Evolutionary conservation across 257 asterid species (phyloP), one percentile per base, ranked within the genome.

Genomic region (Salvia miltiorrhiza): DNA sequence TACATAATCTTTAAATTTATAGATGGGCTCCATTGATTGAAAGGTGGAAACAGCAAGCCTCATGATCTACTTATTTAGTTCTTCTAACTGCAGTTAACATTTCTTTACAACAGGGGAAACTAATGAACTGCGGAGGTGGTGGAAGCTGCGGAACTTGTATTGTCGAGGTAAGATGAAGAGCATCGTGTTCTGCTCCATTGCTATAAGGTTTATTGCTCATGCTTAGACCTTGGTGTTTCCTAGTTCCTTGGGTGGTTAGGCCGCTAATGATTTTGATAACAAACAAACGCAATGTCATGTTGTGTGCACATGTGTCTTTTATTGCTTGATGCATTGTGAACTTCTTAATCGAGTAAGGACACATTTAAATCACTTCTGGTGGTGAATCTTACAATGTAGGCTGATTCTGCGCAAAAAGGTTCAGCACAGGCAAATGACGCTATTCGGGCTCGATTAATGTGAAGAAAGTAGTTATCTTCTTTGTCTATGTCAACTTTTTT

Each of bases 61-160:
- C 43, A 39, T 41, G 57, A n/a, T 24, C 14, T 41, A 37, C 55
- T 3, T 14, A 14, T 19, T 69, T 48, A 32, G 33, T 12, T 58
- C 17, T 28, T 13, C 52, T 56, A 41, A 54, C 43, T 43, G 9
- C 3, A 26, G 8, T 7, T 2, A 64, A 6, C 35, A 2, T 53
- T 32, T 54, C 14, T n/a, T 17, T 72, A 55, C 39, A 30, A 48
- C 61, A 90, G 96, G 96, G 96, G 33, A 90, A 90, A 63, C 68
- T 90, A 70, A 87, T 90, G 96, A 90, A 90, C 12, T 90, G 96
- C 59, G 96, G 93, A 52, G 96, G 95, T 19, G 90, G 90, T 53
- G 98, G 98, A 43, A 89, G 90, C 56, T 92, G 98, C 54, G 96
- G 98, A 67, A 92, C 98, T 56, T 92, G 96, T 79, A 92, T 89